phyloP scores from a whole-genome alignment of 495 filamentous ascomycete species.

The Cercophora newfieldiana region DNA sequence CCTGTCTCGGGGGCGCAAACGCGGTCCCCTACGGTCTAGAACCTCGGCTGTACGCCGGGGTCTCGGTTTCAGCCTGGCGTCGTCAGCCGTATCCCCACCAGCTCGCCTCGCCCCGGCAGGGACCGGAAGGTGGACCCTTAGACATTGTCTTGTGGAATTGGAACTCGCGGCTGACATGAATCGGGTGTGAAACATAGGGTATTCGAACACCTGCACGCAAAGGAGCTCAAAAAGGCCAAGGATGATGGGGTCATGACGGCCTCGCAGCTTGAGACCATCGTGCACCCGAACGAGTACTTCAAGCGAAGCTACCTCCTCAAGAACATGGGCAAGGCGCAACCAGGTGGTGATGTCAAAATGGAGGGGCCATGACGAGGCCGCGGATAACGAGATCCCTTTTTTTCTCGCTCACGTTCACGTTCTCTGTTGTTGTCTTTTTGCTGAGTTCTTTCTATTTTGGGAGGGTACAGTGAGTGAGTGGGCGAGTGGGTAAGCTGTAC shows the following conservation, averaged over 20 bases:
- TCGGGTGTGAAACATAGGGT: conserved; percentile 48
- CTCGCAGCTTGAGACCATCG: conserved; percentile 88
- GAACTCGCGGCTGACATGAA: conserved; percentile 9
- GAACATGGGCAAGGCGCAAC: conserved; percentile 53
- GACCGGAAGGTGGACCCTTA: not conserved
- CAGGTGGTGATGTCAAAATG: conserved; percentile 51
- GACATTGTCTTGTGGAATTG: not conserved
- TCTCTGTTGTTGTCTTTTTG: not conserved
- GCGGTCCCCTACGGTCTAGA: conserved; percentile 7
- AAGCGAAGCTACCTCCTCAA: conserved; percentile 88
- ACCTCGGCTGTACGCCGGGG: not conserved
- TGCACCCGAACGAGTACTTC: conserved; percentile 98
- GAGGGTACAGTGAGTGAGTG: not conserved
- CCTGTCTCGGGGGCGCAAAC: not conserved
- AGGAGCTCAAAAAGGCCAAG: conserved; percentile 85
- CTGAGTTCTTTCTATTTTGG: not conserved
- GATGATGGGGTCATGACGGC: conserved; percentile 75
- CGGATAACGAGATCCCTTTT: not conserved
- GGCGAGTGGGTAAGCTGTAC: not conserved
- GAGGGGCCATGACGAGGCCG: conserved; percentile 36
- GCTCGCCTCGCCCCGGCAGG: not conserved
- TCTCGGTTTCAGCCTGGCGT: not conserved
- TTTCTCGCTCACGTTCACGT: not conserved
- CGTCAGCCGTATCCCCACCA: not conserved
- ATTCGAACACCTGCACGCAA: conserved; percentile 83